These are phyloP conservation scores for Botrytis hyacinthi DNA, from an alignment of 2,329 filamentous ascomycete species.

Conservation along the genomic window DNA sequence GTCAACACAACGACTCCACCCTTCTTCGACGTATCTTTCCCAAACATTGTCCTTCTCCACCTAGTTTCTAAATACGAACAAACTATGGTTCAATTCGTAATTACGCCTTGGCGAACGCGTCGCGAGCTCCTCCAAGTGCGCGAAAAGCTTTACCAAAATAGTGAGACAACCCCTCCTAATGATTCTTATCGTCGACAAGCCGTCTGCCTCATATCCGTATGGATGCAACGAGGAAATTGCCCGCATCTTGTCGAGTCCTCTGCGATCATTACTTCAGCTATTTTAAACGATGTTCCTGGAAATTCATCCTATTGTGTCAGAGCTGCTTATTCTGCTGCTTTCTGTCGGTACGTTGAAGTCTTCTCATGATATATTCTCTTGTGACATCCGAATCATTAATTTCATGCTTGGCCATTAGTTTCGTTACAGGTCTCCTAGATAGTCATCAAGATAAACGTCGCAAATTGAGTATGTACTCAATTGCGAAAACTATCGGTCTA, in stretches of 20 bases:
- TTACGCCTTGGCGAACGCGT: constrained; percentile 70
- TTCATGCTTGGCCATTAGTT: constrained; percentile 47
- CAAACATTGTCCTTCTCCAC: not conserved
- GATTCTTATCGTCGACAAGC: constrained; percentile 52
- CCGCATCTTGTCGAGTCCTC: constrained; percentile 80
- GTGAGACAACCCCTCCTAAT: constrained; percentile 45
- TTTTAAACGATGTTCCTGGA: constrained; percentile 56
- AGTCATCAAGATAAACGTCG: constrained; percentile 64
- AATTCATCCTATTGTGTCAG: constrained; percentile 55
- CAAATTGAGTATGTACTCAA: constrained; percentile 71
- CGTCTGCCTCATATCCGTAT: constrained; percentile 60
- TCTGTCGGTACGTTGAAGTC: constrained; percentile 60
- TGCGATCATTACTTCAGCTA: constrained; percentile 67
- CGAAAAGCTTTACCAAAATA: constrained; percentile 57
- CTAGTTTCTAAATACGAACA: not conserved
- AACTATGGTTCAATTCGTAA: constrained; percentile 66
- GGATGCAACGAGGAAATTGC: constrained; percentile 71
- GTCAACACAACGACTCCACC: not conserved
- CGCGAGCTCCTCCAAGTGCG: constrained; percentile 65
- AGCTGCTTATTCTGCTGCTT: constrained; percentile 70
- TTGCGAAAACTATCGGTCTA: constrained; percentile 65
- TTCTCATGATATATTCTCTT: not conserved
- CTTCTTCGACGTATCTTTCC: not conserved
- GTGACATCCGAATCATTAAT: not conserved
- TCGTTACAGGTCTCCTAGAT: constrained; percentile 78